Evolutionary conservation across 179 eudicot genomes (phyloP), one percentile per base, ranked within the genome.

Genomic region (Amaranthus tricolor): DNA sequence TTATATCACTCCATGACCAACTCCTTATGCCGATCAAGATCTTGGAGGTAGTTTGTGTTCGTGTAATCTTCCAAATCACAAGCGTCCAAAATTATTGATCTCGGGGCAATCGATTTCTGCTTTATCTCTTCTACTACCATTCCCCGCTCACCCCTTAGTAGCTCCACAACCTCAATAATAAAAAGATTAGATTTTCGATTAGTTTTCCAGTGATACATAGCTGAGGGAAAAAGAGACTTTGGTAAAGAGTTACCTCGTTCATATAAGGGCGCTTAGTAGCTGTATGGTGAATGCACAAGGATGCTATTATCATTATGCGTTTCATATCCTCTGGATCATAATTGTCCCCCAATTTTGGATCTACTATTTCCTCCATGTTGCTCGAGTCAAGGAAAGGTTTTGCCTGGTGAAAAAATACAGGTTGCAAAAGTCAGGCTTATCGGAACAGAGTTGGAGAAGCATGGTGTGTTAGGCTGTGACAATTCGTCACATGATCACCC

Each of bases 11-110:
- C 97, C 93, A 94, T 84, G 73, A 92, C 86, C 12, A 94, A 89
- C 77, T 92, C 89, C 86, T 80, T 88, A 68, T 94, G 97, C 66
- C 98, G 97, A 76, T 86, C 76, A 40, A 94, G 93, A 78, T 92
- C 97, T 49, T 86, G 85, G 60, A 89, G 85, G 74, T 94, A 94
- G 74, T 84, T 86, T 3, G 96, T 75, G 71, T 79, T 56, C 66
- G 90, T 86, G 67, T 94, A 94, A 40, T 87, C 96, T 55, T 92
- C 98, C 48, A 87, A 70, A 79, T 93, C 90, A 78, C 90, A 93
- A 13, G 88, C 88, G 21, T 94, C 97, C 53, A 92, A 13, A 58
- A 89, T 53, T 57, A 90, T 16, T 24, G 96, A 76, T 70, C 87
- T 82, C 52, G 89, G 85, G 68, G 85, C 82, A 43, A 69, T 54